phyloP scores from a whole-genome alignment of 2,329 filamentous ascomycete species.

The Myriosclerotinia duriaeana region DNA sequence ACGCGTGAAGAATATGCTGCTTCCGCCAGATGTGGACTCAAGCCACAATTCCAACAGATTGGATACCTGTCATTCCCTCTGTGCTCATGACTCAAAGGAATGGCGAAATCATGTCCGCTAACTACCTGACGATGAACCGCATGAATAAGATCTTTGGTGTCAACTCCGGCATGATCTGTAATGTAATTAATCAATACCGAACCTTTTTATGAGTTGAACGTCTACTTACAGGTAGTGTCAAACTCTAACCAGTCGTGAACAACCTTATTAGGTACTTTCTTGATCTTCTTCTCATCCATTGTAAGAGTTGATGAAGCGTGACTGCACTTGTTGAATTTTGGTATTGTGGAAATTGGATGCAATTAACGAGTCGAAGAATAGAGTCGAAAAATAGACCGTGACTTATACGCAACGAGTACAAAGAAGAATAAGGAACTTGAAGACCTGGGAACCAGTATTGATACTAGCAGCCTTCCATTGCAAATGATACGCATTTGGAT shows the following conservation, averaged over 20 bases:
- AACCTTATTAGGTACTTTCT: background rate
- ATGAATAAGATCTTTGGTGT: background rate
- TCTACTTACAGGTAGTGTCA: background rate
- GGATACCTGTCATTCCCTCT: too few species aligned
- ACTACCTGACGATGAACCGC: background rate
- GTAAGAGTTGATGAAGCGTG: background rate
- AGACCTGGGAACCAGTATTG: too few species aligned
- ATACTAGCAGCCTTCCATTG: background rate
- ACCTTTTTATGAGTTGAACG: background rate
- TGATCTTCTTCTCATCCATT: too few species aligned
- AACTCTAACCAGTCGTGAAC: background rate
- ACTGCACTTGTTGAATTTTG: background rate
- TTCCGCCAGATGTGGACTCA: accelerated
- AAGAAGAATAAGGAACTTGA: too few species aligned
- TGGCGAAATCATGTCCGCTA: too few species aligned
- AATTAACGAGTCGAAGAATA: background rate
- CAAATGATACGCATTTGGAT: background rate
- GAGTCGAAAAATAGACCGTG: background rate
- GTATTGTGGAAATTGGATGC: background rate
- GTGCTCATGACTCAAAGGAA: too few species aligned
- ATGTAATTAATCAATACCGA: background rate
- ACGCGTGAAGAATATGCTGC: background rate
- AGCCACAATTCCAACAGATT: background rate
- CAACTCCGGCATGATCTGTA: background rate
- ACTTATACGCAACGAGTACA: too few species aligned